Evolutionary conservation across 177 flowering plant genomes (phyloP), one percentile per base, ranked within the genome.

Genomic region (Vitis hybrid): DNA sequence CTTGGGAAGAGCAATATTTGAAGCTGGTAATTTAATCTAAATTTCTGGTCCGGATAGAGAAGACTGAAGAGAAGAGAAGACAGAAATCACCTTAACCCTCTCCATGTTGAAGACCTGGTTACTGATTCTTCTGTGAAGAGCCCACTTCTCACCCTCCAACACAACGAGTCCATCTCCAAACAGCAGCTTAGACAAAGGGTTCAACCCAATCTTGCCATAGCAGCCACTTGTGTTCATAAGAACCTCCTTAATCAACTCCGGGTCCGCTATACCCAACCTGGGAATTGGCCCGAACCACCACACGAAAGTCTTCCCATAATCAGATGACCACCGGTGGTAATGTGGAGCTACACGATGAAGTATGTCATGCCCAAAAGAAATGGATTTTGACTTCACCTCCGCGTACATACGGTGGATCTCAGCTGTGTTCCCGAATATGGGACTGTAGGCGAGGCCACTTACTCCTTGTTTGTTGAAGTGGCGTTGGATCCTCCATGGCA

Each of bases 61-160:
- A 34, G 39, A 6, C 26, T 1, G 18, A 30, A 17, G 15, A 62
- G 7, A 62, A 11, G 45, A 39, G 15, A 39, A 23, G 39, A 5
- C 6, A 34, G 39, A 34, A 34, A 34, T 34, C 6, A 88, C 97
- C 93, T 93, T 91, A 48, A 93, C 88, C 69, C 76, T 78, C 69
- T 91, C 97, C 88, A 84, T 76, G 52, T 58, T 78, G 63, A 89
- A 89, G 56, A 93, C 93, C 65, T 79, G 89, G 65, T 32, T 81
- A 1, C 83, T 68, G 52, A 91, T 89, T 84, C 88, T 80, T 56
- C 95, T 75, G 56, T 86, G 98, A 49, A 73, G 56, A 21, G 84
- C 86, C 98, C 98, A 93, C 59, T 80, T 72, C 21, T 87, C 82
- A 26, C 98, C 97, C 5, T 51, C 57, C 62, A 90, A 70, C 63